A percentile compares a stretch with the other conserved stretches of the same genome.
Conservation (phyloP, 73 alveolate species). For the Tetrahymena malaccensis region DNA sequence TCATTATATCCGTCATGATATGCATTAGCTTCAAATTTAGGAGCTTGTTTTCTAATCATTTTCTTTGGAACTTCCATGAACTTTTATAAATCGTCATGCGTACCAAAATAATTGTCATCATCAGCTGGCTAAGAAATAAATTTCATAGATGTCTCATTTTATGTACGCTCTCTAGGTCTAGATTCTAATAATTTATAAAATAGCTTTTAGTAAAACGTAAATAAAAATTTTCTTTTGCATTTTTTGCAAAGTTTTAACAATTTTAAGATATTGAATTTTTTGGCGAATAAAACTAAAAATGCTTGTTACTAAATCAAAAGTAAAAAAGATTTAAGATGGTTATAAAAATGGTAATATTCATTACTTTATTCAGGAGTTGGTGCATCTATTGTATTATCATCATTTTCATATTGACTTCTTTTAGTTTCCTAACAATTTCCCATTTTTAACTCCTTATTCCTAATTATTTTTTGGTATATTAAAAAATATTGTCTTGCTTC, state of each 20-base stretch:
- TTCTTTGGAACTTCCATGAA: background rate
- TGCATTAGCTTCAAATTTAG: slow-evolving; percentile 41
- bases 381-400: background rate
- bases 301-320: background rate
- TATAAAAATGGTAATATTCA: background rate
- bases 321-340: too few relatives aligned
- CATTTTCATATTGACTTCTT: background rate
- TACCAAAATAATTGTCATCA: background rate
- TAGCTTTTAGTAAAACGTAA: background rate
- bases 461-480: background rate
- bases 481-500: background rate
- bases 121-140: background rate
- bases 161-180: background rate
- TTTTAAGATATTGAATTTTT: background rate
- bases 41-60: slow-evolving; percentile 43
- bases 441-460: background rate
- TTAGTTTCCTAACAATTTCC: background rate
- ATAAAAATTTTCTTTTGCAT: background rate
- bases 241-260: background rate
- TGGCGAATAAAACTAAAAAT: background rate
- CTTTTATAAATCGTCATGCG: background rate
- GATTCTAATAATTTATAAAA: background rate
- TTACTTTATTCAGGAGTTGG: background rate
- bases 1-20: slow-evolving; percentile 53
- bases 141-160: background rate